phyloP scores from a whole-genome alignment of 1,284 basidiomycete species.

The Cutaneotrichosporon mucoides region DNA sequence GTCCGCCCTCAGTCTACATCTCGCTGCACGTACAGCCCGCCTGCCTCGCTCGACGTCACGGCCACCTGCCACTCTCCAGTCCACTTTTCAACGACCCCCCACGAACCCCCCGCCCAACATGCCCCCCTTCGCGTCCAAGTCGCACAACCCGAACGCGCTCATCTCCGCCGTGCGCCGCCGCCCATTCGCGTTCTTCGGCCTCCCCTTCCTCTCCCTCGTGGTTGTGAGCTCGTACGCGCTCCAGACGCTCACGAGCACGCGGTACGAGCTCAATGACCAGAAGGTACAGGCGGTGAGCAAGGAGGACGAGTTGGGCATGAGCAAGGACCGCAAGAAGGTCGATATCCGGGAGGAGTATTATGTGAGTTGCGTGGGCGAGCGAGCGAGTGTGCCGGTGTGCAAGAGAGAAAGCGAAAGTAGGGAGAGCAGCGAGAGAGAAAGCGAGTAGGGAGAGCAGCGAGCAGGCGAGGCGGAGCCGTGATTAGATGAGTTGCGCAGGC shows the following conservation, averaged over 20 bases:
- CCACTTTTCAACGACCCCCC: too few relatives aligned
- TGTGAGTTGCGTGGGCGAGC: slow-evolving; percentile 55
- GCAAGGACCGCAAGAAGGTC: slow-evolving; percentile 74
- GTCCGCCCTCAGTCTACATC: not conserved
- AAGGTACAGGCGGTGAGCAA: slow-evolving; percentile 72
- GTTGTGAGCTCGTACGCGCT: slow-evolving; percentile 84
- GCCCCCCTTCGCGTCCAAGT: slow-evolving; percentile 56
- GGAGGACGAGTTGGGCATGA: slow-evolving; percentile 78
- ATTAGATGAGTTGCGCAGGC: not conserved
- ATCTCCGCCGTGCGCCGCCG: slow-evolving; percentile 39
- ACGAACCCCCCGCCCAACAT: slow-evolving; percentile 16
- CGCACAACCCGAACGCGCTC: slow-evolving; percentile 49
- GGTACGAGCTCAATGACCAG: slow-evolving; percentile 82
- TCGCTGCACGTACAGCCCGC: not conserved
- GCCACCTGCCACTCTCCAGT: not conserved
- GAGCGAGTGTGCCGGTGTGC: too few relatives aligned
- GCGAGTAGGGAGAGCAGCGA: not conserved
- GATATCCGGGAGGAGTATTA: slow-evolving; percentile 96
- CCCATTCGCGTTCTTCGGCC: slow-evolving; percentile 63
- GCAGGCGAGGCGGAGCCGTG: not conserved
- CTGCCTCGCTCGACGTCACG: not conserved
- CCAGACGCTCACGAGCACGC: slow-evolving; percentile 77
- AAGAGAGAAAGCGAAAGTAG: too few relatives aligned
- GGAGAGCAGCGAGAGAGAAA: not conserved
- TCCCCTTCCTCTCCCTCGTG: slow-evolving; percentile 81